Evolutionary conservation across 768 basidiomycete species (phyloP), one percentile per base, ranked within the genome.

Genomic region (Hemileccinum impolitum): DNA sequence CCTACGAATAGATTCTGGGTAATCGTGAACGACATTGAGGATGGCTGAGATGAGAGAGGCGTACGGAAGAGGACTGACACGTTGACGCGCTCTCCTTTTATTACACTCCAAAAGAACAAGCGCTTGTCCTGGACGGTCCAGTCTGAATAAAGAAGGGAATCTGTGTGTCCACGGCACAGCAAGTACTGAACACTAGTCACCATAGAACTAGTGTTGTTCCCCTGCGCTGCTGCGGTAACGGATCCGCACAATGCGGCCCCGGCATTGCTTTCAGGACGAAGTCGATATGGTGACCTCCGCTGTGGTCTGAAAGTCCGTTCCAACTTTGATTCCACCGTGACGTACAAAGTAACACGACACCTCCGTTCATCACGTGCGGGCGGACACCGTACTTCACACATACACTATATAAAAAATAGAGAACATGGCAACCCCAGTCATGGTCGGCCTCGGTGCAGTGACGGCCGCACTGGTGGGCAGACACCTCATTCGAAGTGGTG

Each of bases 381-480:
- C 17, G 18, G 18, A 3, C 18, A 39, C 38, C 34, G 17, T 34
- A 31, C 17, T 17, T 3, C 7, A 23, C 43, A 23, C 34, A n/a
- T n/a, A n/a, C n/a, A n/a, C n/a, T n/a, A n/a, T n/a, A n/a, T 18
- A 14, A 12, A n/a, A 15, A 35, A 25, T 18, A 4, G 8, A 43
- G 17, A 31, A 25, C 30, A 93, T 94, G 92, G 77, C 90, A 14
- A 90, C 90, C 32, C 81, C 90, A 47, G 66, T 91, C 39, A 71
- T 92, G 36, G 61, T 92, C 41, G 92, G 90, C 39, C 73, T 91
- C 48, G 84, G 83, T 38, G 87, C 90, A 37, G 76, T 91, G 52
- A 81, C 84, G 13, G 85, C 88, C 37, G 90, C 84, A 12, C 68
- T 92, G 9, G 79, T 80, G 18, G 90, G 89, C 7, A 77, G 92